Evolutionary conservation across 169 alveolate species (phyloP).

Genomic region (Plasmodium fragile): DNA sequence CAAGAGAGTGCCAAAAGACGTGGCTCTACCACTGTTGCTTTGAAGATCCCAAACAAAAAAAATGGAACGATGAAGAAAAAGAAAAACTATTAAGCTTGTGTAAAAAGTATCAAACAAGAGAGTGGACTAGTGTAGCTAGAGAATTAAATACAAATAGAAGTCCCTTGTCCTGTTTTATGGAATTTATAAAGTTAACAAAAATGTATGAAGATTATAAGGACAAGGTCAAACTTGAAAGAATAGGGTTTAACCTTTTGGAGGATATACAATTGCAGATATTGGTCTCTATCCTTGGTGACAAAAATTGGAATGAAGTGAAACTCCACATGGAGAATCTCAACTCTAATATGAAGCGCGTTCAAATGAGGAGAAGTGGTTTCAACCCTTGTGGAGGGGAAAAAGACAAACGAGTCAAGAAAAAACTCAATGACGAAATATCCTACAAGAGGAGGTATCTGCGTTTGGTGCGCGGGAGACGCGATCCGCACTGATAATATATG

Average conservation of each 20-base stretch:
- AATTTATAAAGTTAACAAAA: constrained; percentile 64
- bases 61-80: constrained; percentile 56
- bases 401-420: constrained; percentile 5
- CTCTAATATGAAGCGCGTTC: constrained; percentile 25
- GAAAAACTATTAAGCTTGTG: constrained; percentile 31
- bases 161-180: constrained; percentile 54
- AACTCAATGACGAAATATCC: constrained; percentile 43
- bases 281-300: constrained; percentile 68
- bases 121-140: constrained; percentile 64
- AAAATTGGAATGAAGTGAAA: constrained; percentile 51
- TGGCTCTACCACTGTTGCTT: constrained; percentile 71
- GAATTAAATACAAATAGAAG: constrained; percentile 71
- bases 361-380: constrained; percentile 11
- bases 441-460: constrained; percentile 63
- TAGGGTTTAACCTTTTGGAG: constrained; percentile 70
- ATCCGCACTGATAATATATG: not conserved
- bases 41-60: constrained; percentile 60
- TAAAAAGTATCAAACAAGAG: constrained; percentile 35
- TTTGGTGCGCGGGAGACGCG: not conserved
- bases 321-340: constrained; percentile 63
- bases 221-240: constrained; percentile 45
- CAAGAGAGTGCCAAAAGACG: constrained; percentile 52
- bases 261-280: constrained; percentile 69
- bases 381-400: not conserved
- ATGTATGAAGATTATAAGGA: constrained; percentile 12